phyloP scores from a whole-genome alignment of 495 filamentous ascomycete species.

The Penicillium atrosanguineum region DNA sequence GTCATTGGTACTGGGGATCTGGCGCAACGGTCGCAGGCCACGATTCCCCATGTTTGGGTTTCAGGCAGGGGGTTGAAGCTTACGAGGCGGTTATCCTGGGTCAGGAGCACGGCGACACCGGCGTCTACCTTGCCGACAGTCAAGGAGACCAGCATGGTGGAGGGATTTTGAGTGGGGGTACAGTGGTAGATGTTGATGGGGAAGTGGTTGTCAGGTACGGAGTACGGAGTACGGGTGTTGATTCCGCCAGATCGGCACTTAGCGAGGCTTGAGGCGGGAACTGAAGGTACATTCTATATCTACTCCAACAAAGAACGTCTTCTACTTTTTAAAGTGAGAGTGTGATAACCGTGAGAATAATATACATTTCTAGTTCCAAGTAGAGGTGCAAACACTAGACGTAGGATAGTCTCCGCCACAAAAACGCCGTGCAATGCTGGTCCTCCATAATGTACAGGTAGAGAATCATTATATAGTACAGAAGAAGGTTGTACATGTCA shows the following conservation, averaged over 20 bases:
- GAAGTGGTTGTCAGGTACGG: conserved; percentile 13
- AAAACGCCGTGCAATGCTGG: conserved; percentile 19
- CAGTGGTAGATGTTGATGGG: conserved; percentile 17
- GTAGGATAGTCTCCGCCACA: conserved; percentile 2
- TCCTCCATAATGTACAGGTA: conserved; percentile 17
- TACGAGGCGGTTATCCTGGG: conserved; percentile 95
- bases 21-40: conserved; percentile 5
- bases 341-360: background rate
- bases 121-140: conserved; percentile 99
- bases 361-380: conserved; percentile 2
- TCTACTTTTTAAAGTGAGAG: background rate
- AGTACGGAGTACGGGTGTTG: conserved; percentile 8
- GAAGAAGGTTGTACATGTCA: conserved; percentile 1
- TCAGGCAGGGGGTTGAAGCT: conserved; percentile 32
- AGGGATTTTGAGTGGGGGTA: background rate
- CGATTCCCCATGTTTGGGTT: conserved; percentile 14
- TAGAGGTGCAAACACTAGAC: conserved; percentile 7
- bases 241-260: conserved; percentile 35
- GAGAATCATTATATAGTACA: conserved; percentile 16
- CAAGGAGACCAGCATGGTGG: conserved; percentile 88
- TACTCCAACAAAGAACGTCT: conserved; percentile 3
- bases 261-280: conserved; percentile 27
- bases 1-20: background rate
- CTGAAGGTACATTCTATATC: conserved; percentile 17
- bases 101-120: conserved; percentile 93